phyloP scores from a whole-genome alignment of 768 basidiomycete genomes.

The Collybiopsis luxurians region DNA sequence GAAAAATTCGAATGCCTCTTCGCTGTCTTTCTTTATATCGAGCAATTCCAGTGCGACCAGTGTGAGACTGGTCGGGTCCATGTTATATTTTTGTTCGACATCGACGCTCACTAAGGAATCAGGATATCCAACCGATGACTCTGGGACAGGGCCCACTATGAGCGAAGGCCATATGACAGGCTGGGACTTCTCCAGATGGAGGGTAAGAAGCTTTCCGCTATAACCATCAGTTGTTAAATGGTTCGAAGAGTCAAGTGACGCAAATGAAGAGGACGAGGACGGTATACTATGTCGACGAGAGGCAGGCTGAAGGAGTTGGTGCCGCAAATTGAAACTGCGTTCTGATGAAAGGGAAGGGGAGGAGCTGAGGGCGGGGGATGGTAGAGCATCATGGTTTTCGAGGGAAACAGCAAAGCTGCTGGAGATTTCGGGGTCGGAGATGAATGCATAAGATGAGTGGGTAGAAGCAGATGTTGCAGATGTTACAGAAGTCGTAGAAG shows the following conservation, averaged over 20 bases:
- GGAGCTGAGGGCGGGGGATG: conserved; percentile 54
- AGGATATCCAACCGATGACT: conserved; percentile 39
- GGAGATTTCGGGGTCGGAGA: conserved; percentile 84
- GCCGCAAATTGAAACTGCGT: conserved; percentile 27
- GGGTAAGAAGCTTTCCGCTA: conserved; percentile 67
- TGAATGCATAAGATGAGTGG: conserved; percentile 76
- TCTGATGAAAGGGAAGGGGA: conserved; percentile 62
- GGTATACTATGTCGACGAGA: conserved; percentile 48
- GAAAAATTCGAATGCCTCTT: conserved; percentile 81
- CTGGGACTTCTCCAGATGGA: conserved; percentile 78
- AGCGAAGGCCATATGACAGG: conserved; percentile 83
- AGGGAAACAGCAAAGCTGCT: conserved; percentile 83
- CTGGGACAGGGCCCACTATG: conserved; percentile 72
- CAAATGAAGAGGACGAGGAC: conserved; percentile 66
- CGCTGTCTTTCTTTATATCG: conserved; percentile 72
- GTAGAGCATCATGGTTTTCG: conserved; percentile 61
- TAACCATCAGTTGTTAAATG: conserved; percentile 14
- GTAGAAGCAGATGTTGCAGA: conserved; percentile 63
- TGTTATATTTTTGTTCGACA: conserved; percentile 69
- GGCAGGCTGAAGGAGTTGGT: conserved; percentile 42
- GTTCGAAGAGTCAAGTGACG: conserved; percentile 73
- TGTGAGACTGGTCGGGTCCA: conserved; percentile 82
- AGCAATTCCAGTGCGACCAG: conserved; percentile 67
- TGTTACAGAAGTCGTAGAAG: conserved; percentile 71
- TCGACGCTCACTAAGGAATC: conserved; percentile 50